Percentiles rank a stretch among this genome's conserved stretches.
Evolutionary conservation across 2,329 filamentous ascomycete genomes (phyloP).

Genomic region (Exserohilum rostratum): DNA sequence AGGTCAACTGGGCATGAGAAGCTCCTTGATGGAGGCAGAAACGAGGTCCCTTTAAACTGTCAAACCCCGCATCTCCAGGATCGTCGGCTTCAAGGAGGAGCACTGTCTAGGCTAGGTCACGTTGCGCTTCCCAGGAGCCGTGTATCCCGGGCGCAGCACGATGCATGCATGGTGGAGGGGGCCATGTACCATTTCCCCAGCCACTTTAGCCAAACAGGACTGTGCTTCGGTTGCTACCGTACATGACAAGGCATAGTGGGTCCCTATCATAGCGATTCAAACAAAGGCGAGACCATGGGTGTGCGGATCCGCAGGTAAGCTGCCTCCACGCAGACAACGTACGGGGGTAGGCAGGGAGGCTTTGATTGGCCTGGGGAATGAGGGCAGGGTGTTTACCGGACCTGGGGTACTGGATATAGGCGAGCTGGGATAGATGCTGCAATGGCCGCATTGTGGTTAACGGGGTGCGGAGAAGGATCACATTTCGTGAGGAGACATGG

Average conservation of each 20-base stretch:
- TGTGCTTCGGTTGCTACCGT: slow-evolving; percentile 17
- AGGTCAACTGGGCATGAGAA: slow-evolving; percentile 36
- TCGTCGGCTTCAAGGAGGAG: slow-evolving; percentile 31
- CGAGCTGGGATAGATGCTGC: slow-evolving; percentile 28
- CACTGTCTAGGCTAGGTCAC: slow-evolving; percentile 25
- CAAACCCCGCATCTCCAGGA: slow-evolving; percentile 40
- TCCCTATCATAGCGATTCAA: slow-evolving; percentile 12
- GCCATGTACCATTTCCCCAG: slow-evolving; percentile 25
- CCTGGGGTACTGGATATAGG: slow-evolving; percentile 26
- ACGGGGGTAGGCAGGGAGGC: slow-evolving; percentile 13
- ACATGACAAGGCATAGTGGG: slow-evolving; percentile 13
- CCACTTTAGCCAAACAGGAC: slow-evolving; percentile 13
- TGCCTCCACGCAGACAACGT: slow-evolving; percentile 11
- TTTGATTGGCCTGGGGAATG: slow-evolving; percentile 31
- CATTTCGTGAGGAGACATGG: slow-evolving; percentile 19
- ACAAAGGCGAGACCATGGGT: slow-evolving; percentile 14
- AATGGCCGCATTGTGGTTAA: slow-evolving; percentile 20
- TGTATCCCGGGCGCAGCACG: slow-evolving; percentile 21
- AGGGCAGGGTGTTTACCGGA: slow-evolving; percentile 24
- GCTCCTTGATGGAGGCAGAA: slow-evolving; percentile 17
- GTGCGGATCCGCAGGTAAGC: slow-evolving; percentile 43
- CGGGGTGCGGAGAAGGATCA: slow-evolving; percentile 33
- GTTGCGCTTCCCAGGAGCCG: slow-evolving; percentile 21
- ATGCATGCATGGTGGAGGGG: slow-evolving; percentile 34
- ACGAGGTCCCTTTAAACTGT: slow-evolving; percentile 34